phyloP scores from a whole-genome alignment of 2,329 filamentous ascomycete species.

The Sodiomyces alkalinus region DNA sequence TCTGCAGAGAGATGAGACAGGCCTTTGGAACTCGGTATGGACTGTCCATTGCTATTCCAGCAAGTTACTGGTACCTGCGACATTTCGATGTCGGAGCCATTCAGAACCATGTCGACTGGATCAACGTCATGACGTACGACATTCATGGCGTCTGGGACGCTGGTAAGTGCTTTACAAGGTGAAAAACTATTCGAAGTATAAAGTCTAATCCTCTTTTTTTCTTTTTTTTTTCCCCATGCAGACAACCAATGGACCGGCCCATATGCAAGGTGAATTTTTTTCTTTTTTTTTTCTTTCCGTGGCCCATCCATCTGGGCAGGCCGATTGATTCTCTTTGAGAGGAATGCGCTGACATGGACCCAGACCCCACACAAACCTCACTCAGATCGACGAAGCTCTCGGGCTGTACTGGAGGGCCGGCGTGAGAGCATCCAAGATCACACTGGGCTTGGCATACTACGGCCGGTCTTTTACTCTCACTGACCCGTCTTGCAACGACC shows the following conservation, averaged over 20 bases:
- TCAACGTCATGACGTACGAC: constrained; percentile 6
- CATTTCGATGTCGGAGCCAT: constrained; percentile 3
- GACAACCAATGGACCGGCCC: too few relatives aligned
- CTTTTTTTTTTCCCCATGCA: too few relatives aligned
- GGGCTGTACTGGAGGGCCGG: constrained; percentile 32
- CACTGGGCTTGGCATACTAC: constrained; percentile 30
- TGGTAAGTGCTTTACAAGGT: too few relatives aligned
- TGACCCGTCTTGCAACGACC: constrained; percentile 10
- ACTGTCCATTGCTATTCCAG: neutral
- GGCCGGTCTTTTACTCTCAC: constrained; percentile 18
- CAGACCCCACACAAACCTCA: constrained; percentile 30
- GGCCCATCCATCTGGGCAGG: too few relatives aligned
- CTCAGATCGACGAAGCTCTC: constrained; percentile 26
- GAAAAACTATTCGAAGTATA: too few relatives aligned
- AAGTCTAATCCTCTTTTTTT: too few relatives aligned
- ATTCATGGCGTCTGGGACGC: constrained; percentile 22
- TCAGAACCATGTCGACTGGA: neutral
- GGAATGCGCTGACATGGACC: too few relatives aligned
- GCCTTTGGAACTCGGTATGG: too few relatives aligned
- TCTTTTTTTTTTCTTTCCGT: too few relatives aligned
- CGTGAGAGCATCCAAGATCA: constrained; percentile 24
- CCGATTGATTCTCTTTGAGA: too few relatives aligned
- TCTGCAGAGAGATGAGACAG: constrained; percentile 1
- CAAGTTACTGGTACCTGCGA: constrained; percentile 7
- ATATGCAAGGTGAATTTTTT: too few relatives aligned